Conservation (phyloP, 176 grass and related monocot genomes). For the Triticum monococcum region DNA sequence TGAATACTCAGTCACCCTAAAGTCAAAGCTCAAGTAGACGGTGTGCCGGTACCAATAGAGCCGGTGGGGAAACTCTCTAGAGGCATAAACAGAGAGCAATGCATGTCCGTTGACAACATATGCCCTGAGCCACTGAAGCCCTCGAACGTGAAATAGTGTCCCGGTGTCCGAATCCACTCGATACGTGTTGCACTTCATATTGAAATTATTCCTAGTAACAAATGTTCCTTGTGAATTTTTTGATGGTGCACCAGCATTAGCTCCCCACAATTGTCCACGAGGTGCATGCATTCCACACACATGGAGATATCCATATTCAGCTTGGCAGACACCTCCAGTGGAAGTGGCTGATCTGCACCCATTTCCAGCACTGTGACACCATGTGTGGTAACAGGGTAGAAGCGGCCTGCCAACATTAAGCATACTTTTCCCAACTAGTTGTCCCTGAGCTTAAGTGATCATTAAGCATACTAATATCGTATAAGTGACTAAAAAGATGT, state of each 20-base stretch:
- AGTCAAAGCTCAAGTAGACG: too few species aligned
- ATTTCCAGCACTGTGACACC: background rate
- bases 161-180: too few species aligned
- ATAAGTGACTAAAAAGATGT: background rate
- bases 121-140: too few species aligned
- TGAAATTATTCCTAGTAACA: background rate
- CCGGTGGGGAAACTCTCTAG: too few species aligned
- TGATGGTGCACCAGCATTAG: background rate
- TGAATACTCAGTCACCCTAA: too few species aligned
- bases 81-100: too few species aligned
- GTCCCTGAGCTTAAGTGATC: background rate
- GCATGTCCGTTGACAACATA: too few species aligned
- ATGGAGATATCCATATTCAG: background rate
- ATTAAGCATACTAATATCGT: background rate
- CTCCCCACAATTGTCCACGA: background rate
- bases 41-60: too few species aligned
- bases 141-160: too few species aligned
- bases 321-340: background rate
- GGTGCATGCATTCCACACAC: background rate
- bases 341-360: background rate
- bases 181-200: too few species aligned
- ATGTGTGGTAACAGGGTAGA: background rate
- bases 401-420: background rate
- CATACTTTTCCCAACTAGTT: fast-evolving
- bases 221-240: too few species aligned